These are phyloP conservation scores for Suillus sp. DNA, from an alignment of 768 basidiomycete species.

Conservation along the genomic window DNA sequence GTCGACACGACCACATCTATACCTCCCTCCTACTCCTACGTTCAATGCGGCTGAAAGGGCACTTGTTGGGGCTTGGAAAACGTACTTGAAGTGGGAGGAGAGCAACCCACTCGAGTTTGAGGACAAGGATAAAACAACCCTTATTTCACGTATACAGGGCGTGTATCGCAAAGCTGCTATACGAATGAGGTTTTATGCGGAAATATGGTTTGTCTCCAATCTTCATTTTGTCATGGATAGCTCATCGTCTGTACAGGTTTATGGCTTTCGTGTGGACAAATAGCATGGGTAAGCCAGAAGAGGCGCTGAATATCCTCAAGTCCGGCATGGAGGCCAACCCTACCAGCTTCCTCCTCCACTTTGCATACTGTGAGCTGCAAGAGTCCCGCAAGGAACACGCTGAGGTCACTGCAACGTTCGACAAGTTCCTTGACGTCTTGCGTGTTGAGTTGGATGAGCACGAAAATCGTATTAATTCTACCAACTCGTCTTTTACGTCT, in stretches of 20 bases:
- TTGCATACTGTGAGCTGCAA: constrained; percentile 78
- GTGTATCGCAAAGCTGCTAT: constrained; percentile 90
- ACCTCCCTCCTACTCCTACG: constrained; percentile 69
- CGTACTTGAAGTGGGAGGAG: constrained; percentile 95
- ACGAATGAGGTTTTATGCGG: constrained; percentile 91
- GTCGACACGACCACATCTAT: constrained; percentile 45
- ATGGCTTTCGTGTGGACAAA: constrained; percentile 88
- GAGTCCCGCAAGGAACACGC: constrained; percentile 64
- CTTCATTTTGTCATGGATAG: constrained; percentile 9
- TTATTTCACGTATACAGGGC: constrained; percentile 73
- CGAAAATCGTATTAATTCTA: constrained; percentile 46
- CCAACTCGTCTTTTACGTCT: constrained; percentile 41
- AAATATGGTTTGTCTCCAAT: constrained; percentile 72
- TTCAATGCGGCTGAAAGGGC: constrained; percentile 73
- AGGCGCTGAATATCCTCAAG: constrained; percentile 78
- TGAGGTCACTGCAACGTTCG: constrained; percentile 73
- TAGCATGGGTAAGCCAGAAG: constrained; percentile 74
- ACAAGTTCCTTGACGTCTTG: constrained; percentile 69
- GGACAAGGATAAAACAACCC: constrained; percentile 68
- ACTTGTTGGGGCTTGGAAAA: constrained; percentile 85
- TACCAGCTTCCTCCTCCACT: constrained; percentile 86
- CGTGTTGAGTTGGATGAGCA: constrained; percentile 62
- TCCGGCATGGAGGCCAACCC: constrained; percentile 89
- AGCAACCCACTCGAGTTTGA: constrained; percentile 92
- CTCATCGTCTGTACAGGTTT: constrained; percentile 55